Evolutionary conservation across 257 asterid species (phyloP), one percentile per base, ranked within the genome.

Genomic region (Paulownia fortunei): DNA sequence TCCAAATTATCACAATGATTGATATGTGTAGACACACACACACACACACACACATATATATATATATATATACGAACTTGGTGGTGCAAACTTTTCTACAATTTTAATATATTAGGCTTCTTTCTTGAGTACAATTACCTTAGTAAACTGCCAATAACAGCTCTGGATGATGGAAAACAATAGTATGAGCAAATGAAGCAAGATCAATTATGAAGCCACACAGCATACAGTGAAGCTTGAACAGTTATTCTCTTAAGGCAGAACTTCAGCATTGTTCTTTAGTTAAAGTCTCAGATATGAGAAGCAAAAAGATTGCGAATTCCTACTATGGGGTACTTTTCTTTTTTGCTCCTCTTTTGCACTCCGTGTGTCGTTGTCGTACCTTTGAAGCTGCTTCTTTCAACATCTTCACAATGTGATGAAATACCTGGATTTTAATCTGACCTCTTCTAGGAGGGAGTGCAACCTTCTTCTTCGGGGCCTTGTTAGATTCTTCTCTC

Each of bases 371-470:
- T 6, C 23, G 46, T 18, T 0, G 12, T 34, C 5, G 65, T 44
- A 61, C 18, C 44, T 42, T 71, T 0, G 66, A 30, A 13, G 39
- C 37, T 37, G 61, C 23, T 71, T 76, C 60, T 12, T 36, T 21
- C 23, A 82, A 15, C 16, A 79, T 65, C 76, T 64, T 76, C 75
- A 76, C 8, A 30, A 84, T 16, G 34, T 34, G 74, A 42, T 44
- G 60, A 42, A 76, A 32, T 3, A 84, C 34, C 44, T 59, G 27
- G 27, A 52, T 76, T 58, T 82, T 81, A 70, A 87, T 54, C 39
- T 81, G 80, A 3, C 89, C 91, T 65, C 91, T 75, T 72, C 26
- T 84, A 2, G 87, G 87, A 7, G 87, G 91, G 66, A 84, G 61
- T 18, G 3, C 39, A 0, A 42, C 60, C 72, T 82, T 74, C 81